A percentile compares a stretch with the other conserved stretches of the same genome.
These are phyloP conservation scores for Cryptococcus sp. DNA, from an alignment of 1,284 basidiomycete species.

Conservation along the genomic window DNA sequence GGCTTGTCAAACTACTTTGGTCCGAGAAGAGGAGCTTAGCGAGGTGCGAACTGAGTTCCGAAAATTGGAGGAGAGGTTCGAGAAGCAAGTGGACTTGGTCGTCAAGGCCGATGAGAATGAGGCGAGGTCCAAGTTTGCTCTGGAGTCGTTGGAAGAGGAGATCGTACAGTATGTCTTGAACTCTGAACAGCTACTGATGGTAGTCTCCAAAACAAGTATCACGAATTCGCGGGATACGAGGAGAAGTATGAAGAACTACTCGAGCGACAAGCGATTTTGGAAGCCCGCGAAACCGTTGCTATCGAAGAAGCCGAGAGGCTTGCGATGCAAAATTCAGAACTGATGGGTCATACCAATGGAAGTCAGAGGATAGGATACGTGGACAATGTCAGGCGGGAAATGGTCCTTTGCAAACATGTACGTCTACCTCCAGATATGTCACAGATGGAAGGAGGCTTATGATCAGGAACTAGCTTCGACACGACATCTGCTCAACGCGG, in stretches of 20 bases:
- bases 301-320: slow-evolving; percentile 23
- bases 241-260: slow-evolving; percentile 19
- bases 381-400: slow-evolving; percentile 31
- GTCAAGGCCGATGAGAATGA: slow-evolving; percentile 26
- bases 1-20: slow-evolving; percentile 6
- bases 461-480: slow-evolving; percentile 31
- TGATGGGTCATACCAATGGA: slow-evolving; percentile 27
- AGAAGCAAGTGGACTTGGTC: slow-evolving; percentile 20
- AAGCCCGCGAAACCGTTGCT: slow-evolving; percentile 20
- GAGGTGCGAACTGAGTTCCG: slow-evolving; percentile 9
- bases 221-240: slow-evolving; percentile 15
- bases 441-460: not conserved
- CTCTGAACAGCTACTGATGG: not conserved
- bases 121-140: slow-evolving; percentile 23
- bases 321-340: slow-evolving; percentile 24
- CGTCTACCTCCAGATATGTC: slow-evolving; percentile 1
- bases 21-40: slow-evolving; percentile 2
- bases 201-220: slow-evolving; percentile 21
- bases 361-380: slow-evolving; percentile 35
- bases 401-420: slow-evolving; percentile 30
- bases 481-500: slow-evolving; percentile 25
- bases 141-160: slow-evolving; percentile 34
- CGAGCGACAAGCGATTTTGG: slow-evolving; percentile 17
- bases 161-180: slow-evolving; percentile 27
- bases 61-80: slow-evolving; percentile 9